phyloP scores from a whole-genome alignment of 768 basidiomycete genomes.

The Kwoniella heveanensis region DNA sequence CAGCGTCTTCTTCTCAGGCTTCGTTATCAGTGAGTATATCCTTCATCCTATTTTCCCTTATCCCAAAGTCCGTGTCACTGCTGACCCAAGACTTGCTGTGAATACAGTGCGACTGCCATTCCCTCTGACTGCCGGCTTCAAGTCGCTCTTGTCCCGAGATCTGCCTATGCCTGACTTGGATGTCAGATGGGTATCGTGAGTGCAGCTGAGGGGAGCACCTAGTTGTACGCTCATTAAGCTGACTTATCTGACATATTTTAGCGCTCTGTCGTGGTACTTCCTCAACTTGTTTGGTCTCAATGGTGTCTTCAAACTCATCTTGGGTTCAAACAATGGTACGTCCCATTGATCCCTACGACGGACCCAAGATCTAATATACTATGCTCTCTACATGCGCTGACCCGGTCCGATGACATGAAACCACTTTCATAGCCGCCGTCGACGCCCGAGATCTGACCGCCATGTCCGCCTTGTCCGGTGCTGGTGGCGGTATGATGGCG shows the following conservation, averaged over 20 bases:
- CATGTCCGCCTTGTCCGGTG: conserved; percentile 51
- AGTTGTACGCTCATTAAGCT: too few species aligned
- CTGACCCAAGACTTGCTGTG: too few species aligned
- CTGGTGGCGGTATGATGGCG: conserved; percentile 43
- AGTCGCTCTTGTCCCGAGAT: conserved; percentile 94
- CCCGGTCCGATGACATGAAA: conserved; percentile 4
- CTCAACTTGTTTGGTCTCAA: conserved; percentile 98
- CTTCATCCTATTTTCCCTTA: too few species aligned
- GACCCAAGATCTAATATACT: neutral
- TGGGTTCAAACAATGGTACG: conserved; percentile 86
- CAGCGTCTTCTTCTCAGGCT: conserved; percentile 98
- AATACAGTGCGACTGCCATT: conserved; percentile 73
- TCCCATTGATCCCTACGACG: conserved; percentile 18
- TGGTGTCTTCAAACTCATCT: conserved; percentile 88
- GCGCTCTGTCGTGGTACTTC: conserved; percentile 93
- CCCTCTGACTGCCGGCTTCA: conserved; percentile 94
- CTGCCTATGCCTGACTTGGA: conserved; percentile 96
- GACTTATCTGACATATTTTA: conserved; percentile 7
- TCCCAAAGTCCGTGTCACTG: too few species aligned
- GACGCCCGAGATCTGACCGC: conserved; percentile 71
- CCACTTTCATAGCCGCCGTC: conserved; percentile 66
- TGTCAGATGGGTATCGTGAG: conserved; percentile 93
- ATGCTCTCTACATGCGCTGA: neutral
- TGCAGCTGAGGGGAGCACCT: too few species aligned
- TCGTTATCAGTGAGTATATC: conserved; percentile 83